phyloP scores from a whole-genome alignment of 495 filamentous ascomycete genomes.

The Elasticomyces elasticus region DNA sequence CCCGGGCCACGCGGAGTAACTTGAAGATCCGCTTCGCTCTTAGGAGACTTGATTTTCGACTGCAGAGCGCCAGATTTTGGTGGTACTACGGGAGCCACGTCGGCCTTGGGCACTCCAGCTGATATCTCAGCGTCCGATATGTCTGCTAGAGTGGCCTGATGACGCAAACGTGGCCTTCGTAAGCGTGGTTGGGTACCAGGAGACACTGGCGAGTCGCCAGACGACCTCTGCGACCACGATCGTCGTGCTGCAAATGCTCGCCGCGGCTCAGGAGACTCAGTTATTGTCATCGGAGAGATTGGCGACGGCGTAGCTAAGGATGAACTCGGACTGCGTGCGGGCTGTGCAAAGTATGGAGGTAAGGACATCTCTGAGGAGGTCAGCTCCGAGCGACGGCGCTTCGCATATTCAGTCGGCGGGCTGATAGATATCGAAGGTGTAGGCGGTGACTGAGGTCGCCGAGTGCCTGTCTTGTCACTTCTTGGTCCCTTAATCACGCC shows the following conservation, averaged over 20 bases:
- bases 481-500: background rate
- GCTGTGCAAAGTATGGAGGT: constrained; percentile 4
- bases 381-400: background rate
- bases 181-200: background rate
- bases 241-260: background rate
- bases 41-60: background rate
- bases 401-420: background rate
- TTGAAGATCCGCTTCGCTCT: background rate
- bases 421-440: constrained; percentile 9
- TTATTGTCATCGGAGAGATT: background rate
- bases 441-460: background rate
- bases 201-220: background rate
- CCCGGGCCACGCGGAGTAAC: background rate
- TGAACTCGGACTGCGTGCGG: background rate
- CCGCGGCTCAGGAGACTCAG: background rate
- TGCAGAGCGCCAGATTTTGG: background rate
- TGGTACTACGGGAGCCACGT: background rate
- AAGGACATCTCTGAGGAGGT: background rate
- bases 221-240: background rate
- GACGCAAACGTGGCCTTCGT: background rate
- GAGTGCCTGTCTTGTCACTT: background rate
- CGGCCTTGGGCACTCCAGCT: background rate
- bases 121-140: background rate
- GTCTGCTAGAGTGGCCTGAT: background rate
- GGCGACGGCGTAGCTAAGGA: background rate